Evolutionary conservation across 2,329 filamentous ascomycete species (phyloP).

Genomic region (Paraconiothyrium sp.): DNA sequence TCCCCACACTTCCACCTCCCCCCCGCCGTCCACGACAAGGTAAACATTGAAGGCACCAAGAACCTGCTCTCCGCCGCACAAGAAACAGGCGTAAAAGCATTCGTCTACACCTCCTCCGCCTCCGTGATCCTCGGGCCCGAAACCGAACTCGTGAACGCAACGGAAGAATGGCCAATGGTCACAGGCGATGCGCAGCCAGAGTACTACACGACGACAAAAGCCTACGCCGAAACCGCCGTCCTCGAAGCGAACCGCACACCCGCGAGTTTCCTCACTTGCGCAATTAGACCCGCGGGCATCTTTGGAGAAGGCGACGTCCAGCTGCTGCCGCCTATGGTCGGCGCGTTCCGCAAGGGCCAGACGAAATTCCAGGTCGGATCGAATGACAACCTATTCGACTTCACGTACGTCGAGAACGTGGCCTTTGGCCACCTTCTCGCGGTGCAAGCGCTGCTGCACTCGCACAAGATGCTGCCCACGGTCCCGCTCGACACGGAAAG

Average conservation of each 20-base stretch:
- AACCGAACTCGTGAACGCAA: constrained; percentile 59
- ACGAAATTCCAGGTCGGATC: constrained; percentile 61
- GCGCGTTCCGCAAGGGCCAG: constrained; percentile 58
- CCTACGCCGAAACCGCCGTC: constrained; percentile 58
- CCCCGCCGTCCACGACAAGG: constrained; percentile 56
- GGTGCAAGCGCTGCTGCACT: constrained; percentile 59
- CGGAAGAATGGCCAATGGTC: constrained; percentile 59
- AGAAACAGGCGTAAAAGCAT: constrained; percentile 60
- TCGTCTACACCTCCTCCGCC: constrained; percentile 63
- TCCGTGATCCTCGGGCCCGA: constrained; percentile 59
- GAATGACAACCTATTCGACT: constrained; percentile 65
- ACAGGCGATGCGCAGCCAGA: constrained; percentile 59
- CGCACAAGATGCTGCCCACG: constrained; percentile 48
- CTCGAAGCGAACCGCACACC: constrained; percentile 59
- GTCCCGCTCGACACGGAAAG: constrained; percentile 55
- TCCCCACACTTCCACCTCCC: constrained; percentile 54
- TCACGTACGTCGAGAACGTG: constrained; percentile 63
- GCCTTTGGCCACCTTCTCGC: constrained; percentile 63
- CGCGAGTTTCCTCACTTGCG: constrained; percentile 58
- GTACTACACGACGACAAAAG: constrained; percentile 63
- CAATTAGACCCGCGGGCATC: constrained; percentile 61
- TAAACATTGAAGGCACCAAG: constrained; percentile 63
- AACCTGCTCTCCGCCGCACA: constrained; percentile 58
- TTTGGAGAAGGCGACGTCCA: constrained; percentile 62
- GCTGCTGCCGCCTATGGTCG: constrained; percentile 55